These are phyloP conservation scores for Solanum pimpinellifolium DNA, from an alignment of 257 asterid genomes.

Conservation along the genomic window DNA sequence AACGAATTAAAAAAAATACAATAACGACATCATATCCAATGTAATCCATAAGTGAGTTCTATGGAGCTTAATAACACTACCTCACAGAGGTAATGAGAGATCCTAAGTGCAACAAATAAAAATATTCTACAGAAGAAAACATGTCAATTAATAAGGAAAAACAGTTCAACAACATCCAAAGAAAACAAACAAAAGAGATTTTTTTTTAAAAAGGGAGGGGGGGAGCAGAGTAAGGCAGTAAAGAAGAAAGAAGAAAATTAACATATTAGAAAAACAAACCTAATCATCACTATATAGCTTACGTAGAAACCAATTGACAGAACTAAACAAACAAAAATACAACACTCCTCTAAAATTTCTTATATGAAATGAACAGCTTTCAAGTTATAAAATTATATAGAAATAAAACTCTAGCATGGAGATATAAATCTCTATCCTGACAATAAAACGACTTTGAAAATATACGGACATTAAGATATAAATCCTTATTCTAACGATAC, in stretches of 20 bases:
- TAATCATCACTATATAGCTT: background rate
- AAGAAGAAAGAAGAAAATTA: background rate
- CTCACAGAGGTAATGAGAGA: background rate
- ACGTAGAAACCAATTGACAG: background rate
- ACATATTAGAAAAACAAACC: background rate
- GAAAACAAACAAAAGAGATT: background rate
- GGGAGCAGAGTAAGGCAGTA: background rate
- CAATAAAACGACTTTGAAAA: too few relatives aligned
- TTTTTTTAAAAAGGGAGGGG: background rate
- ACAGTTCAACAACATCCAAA: background rate
- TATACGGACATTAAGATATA: too few relatives aligned
- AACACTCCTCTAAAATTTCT: background rate
- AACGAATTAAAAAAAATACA: too few relatives aligned
- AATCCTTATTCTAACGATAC: too few relatives aligned
- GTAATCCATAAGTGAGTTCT: background rate
- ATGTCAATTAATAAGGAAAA: background rate
- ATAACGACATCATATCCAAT: background rate
- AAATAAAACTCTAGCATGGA: too few relatives aligned
- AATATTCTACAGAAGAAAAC: background rate
- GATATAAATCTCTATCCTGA: too few relatives aligned
- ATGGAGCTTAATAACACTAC: too few relatives aligned
- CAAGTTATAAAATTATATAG: background rate
- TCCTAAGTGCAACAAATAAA: background rate
- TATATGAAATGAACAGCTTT: background rate
- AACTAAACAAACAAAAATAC: background rate